Evolutionary conservation across 2,329 filamentous ascomycete genomes (phyloP), one percentile per base, ranked within the genome.

Genomic region (Ceratocystis huliohia): DNA sequence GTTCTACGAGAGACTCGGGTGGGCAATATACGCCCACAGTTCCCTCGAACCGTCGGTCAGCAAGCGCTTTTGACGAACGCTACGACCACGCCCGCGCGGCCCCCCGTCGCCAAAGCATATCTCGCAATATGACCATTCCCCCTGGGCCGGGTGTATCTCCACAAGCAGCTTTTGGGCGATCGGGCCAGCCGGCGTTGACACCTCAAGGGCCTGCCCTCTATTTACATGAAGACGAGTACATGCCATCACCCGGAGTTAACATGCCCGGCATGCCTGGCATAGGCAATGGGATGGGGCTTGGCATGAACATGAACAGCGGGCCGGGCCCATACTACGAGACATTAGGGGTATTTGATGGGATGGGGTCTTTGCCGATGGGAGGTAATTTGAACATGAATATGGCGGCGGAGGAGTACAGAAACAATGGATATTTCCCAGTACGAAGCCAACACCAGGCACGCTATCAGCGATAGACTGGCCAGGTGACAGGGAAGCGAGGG

Each of bases 81-180:
- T 62, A 67, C 33, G 64, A 59, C 17, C 33, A 57, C 1, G 28
- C 56, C 1, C 37, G 66, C 8, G 50, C 46, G 37, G 48, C 63
- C 15, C 61, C 61, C 25, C 65, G 66, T 56, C 57, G 66, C 10
- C 61, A 61, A 30, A 68, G 66, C 44, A 66, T 68, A 5, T 65
- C 66, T 6, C 63, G 66, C 8, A 53, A 61, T 5, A 57, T 65
- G 15, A 22, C 59, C 15, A 65, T 65, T 37, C 66, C 63, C 45
- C 3, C 56, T 44, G 61, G 20, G 15, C 37, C n/a, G 22, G 63
- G 22, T 48, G 30, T 50, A 44, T 68, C 30, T 44, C 66, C 45
- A 61, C 61, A 59, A n/a, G 28, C 28, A 25, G 28, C 2, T 28
- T 59, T 59, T 59, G 56, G 56, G 4, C 25, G 56, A n/a, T 25